Conservation (phyloP, 2,329 filamentous ascomycete genomes). For the Harringtonia lauricola region DNA sequence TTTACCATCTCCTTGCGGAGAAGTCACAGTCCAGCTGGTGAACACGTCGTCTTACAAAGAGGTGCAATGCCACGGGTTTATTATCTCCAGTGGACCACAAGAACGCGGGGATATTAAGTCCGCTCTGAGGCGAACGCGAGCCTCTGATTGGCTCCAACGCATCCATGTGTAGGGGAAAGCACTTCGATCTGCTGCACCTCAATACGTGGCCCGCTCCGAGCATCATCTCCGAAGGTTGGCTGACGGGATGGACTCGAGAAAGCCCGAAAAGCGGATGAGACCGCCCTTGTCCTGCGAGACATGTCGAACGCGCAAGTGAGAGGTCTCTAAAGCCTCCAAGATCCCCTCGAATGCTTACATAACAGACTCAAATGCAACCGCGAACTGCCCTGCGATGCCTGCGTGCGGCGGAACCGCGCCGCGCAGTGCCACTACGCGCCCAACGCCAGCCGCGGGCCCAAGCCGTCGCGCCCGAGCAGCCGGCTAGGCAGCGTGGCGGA, state of each 20-base stretch:
- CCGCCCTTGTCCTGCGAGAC: conserved; percentile 23
- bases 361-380: conserved; percentile 22
- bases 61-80: not conserved
- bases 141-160: no score
- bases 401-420: conserved; percentile 15
- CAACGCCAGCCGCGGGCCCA: conserved; percentile 16
- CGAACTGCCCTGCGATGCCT: conserved; percentile 19
- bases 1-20: no score
- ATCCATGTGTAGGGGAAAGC: no score
- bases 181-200: no score
- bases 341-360: not conserved
- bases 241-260: no score
- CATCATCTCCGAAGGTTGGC: no score
- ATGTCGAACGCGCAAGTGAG: conserved; percentile 22
- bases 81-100: not conserved
- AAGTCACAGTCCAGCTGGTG: no score
- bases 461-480: no score
- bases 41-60: not conserved
- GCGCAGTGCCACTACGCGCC: conserved; percentile 18
- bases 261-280: conserved; percentile 21
- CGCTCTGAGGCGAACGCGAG: no score
- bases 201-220: not conserved
- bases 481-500: conserved; percentile 5
- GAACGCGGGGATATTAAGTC: conserved; percentile 8
- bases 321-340: no score